Base-by-base conservation (phyloP, 73 alveolate species). In the Stentor roeselii region DNA sequence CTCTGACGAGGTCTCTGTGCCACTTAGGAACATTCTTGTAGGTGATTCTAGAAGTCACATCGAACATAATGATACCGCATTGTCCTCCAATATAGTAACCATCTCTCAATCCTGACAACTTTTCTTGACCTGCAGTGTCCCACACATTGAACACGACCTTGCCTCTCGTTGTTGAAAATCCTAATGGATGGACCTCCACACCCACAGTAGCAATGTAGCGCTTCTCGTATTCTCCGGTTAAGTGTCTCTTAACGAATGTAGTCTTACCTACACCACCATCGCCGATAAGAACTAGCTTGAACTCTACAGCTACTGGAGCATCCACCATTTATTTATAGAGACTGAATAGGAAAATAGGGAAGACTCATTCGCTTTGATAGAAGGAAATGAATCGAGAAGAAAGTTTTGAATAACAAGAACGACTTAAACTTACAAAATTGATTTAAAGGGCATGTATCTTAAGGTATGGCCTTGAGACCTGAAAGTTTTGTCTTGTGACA, bases 1-100 rank as follows among this genome's bases (percentile, higher is more conserved):
- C 97, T 78, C 97, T 84, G 86, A 93, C 95, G 89, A 97, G 89
- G 85, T 97, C 99, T 89, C 95, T 92, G 93, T 94, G 95, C 99
- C 98, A 95, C 86, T 94, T 95, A 41, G 98, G 97, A 36, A 96
- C 98, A 91, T 97, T 95, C 93, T 97, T 96, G 90, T 94, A 95
- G 40, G 99, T 93, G 89, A 97, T 93, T 76, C 99, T 93, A 78
- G 99, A 91, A 85, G 98, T 88, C 84, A 95, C 99, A n/a, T n/a
- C n/a, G n/a, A n/a, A n/a, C n/a, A n/a, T n/a, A n/a, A 86, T 95
- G 99, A 89, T 78, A 82, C 86, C 99, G 82, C 95, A 90, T 82
- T 91, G 42, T 58, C 88, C 91, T 37, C 91, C 91, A 21, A 86
- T 86, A 78, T 94, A 94, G 86, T 94, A 94, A 21, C 97, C 98